Percentiles rank a stretch among this genome's conserved stretches.
Evolutionary conservation across 768 basidiomycete genomes (phyloP).

Genomic region (Kwoniella dendrophila): DNA sequence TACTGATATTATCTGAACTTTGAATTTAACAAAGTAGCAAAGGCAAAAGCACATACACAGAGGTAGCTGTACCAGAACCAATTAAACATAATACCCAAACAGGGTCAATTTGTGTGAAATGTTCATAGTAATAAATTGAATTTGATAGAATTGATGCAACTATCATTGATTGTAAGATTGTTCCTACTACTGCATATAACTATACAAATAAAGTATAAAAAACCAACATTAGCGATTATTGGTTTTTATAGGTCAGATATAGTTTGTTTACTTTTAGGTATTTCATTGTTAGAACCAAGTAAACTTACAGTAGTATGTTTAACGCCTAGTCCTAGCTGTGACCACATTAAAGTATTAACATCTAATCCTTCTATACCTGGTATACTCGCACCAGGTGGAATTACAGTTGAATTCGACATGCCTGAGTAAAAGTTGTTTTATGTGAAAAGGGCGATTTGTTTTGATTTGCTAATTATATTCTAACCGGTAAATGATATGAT

Average conservation of each 20-base stretch:
- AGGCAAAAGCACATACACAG: slow-evolving; percentile 5
- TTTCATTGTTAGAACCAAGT: too few species aligned
- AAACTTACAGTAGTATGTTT: too few species aligned
- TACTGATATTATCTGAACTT: background rate
- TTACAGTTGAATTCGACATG: too few species aligned
- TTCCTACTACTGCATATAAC: slow-evolving; percentile 13
- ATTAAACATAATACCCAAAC: slow-evolving; percentile 7
- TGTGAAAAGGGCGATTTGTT: too few species aligned
- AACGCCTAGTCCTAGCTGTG: too few species aligned
- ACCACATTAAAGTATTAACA: too few species aligned
- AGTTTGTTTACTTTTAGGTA: too few species aligned
- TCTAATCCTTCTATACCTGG: too few species aligned
- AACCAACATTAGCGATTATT: background rate
- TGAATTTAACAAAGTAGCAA: background rate
- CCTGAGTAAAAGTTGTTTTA: too few species aligned
- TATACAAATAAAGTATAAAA: background rate
- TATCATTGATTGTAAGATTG: slow-evolving; percentile 10
- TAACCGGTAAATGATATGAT: too few species aligned
- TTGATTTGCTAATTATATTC: too few species aligned
- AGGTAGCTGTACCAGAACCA: background rate
- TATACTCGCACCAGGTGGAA: too few species aligned
- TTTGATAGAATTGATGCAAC: slow-evolving; percentile 13
- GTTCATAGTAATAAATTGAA: background rate
- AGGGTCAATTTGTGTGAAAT: slow-evolving; percentile 14
- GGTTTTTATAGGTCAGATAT: background rate